Conservation (phyloP, 768 basidiomycete genomes). For the Kwoniella sp. region DNA sequence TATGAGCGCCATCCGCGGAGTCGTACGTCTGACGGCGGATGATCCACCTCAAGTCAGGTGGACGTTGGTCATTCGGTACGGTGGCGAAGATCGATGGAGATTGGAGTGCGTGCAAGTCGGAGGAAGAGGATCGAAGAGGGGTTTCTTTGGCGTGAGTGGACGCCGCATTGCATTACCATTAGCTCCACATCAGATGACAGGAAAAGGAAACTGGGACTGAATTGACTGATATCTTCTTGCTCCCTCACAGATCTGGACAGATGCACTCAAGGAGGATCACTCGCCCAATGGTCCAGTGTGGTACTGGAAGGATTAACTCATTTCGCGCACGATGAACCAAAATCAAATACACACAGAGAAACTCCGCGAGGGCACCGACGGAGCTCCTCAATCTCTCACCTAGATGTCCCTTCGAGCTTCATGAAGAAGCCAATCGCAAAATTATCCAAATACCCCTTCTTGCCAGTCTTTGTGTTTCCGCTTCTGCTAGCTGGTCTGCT, state of each 20-base stretch:
- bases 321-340: no score
- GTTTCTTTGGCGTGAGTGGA: slow-evolving; percentile 53
- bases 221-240: slow-evolving; percentile 1
- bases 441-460: no score
- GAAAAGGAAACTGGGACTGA: slow-evolving; percentile 1
- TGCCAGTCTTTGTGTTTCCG: no score
- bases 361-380: no score
- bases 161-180: no score
- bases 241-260: slow-evolving; percentile 43
- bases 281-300: slow-evolving; percentile 50
- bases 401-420: no score
- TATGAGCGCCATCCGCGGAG: slow-evolving; percentile 38
- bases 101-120: slow-evolving; percentile 52
- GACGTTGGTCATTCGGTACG: slow-evolving; percentile 52
- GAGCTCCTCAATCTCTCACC: no score
- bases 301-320: slow-evolving; percentile 45
- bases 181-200: background rate
- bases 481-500: no score
- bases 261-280: slow-evolving; percentile 40
- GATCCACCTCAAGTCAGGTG: slow-evolving; percentile 52
- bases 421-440: no score
- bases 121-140: slow-evolving; percentile 46
- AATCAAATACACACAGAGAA: no score
- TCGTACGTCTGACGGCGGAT: slow-evolving; percentile 48
- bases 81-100: slow-evolving; percentile 53